Evolutionary conservation across 192 early-diverging fungal genomes (phyloP), one percentile per base, ranked within the genome.

Genomic region (Anaeromyces robustus): DNA sequence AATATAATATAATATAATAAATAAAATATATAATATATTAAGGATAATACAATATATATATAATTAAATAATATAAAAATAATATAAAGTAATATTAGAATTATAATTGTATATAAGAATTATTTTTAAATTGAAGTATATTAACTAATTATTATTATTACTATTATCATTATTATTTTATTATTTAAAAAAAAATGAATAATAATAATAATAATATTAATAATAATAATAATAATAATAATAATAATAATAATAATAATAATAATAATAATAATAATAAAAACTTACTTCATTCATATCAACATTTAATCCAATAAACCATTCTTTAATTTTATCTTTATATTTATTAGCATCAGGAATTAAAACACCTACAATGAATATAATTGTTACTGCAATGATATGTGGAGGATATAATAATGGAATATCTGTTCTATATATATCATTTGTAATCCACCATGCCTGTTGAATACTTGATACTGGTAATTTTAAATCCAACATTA

Each of bases 351-450:
- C 29, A 30, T 83, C 29, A 52, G 79, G 12, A 9, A 52, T 52
- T 22, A 83, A 28, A 2, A 89, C 87, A n/a, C 88, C 84, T n/a
- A 88, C 87, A 28, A 95, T 83, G 78, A 92, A 95, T 78, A 96
- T 82, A 17, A 93, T 89, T 2, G 94, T 92, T 1, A 96, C 78
- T 11, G 96, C 95, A 81, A 97, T 94, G 81, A 96, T 90, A 77
- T 96, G 91, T 29, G 96, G 96, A 18, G 96, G 94, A 80, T 96
- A 93, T 68, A 96, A 82, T n/a, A 97, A 86, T 29, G 89, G 87
- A 12, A 94, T 84, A 80, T 96, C 94, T 1, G 94, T 94, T 34
- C 91, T 86, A 81, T 92, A 96, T 30, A 90, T 90, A 83, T 96
- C 96, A 81, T 96, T 97, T 16, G 95, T 85, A 14, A 52, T 19